Conservation (phyloP, 441 rosid species). For the Capsella rubella region DNA sequence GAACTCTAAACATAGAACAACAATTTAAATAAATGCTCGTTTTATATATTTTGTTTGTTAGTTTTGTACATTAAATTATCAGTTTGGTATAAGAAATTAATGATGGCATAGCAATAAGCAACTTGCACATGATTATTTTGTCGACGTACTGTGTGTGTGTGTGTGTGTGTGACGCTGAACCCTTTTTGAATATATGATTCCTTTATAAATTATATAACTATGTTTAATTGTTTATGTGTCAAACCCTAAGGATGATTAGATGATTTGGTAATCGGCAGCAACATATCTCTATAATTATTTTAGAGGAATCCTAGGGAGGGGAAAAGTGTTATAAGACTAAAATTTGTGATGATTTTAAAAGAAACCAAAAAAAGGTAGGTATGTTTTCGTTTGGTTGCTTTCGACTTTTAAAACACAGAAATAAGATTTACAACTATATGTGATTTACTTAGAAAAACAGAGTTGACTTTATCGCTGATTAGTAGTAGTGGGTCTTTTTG, state of each 20-base stretch:
- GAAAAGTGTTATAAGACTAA: not conserved
- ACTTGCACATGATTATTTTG: not conserved
- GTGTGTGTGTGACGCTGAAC: not conserved
- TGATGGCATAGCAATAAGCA: not conserved
- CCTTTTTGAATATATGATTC: not conserved
- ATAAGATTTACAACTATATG: not conserved
- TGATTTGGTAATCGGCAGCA: slow-evolving; percentile 1
- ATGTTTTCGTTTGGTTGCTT: slow-evolving; percentile 5
- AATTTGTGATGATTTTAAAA: not conserved
- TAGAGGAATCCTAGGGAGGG: not conserved
- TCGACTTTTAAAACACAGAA: not conserved
- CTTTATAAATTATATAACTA: not conserved
- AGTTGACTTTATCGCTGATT: slow-evolving; percentile 30
- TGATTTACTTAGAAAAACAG: not conserved
- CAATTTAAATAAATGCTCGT: not conserved
- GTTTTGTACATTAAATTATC: not conserved
- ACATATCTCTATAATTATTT: not conserved
- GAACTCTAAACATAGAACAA: not conserved
- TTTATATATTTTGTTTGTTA: not conserved
- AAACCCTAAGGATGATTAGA: not conserved
- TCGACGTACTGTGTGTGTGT: not conserved
- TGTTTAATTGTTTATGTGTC: not conserved
- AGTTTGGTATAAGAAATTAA: not conserved
- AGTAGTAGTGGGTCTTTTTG: not conserved
- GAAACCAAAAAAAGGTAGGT: not conserved